Conservation (phyloP, 768 basidiomycete species). For the Macrolepiota fuliginosa region DNA sequence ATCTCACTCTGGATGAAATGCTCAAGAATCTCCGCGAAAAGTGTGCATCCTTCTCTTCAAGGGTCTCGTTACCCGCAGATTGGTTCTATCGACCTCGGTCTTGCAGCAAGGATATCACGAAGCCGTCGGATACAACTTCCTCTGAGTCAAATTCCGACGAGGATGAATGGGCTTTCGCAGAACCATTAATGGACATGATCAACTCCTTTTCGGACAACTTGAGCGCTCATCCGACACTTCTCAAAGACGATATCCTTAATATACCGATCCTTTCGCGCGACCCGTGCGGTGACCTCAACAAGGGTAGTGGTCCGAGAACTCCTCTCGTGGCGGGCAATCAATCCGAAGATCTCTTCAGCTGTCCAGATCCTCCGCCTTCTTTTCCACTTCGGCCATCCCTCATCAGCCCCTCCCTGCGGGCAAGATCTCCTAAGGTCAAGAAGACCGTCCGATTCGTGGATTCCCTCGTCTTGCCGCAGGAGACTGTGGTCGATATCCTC, state of each 20-base stretch:
- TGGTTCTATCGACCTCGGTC: constrained; percentile 7
- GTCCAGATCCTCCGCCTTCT: background rate
- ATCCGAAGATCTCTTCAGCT: background rate
- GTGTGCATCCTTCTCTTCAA: constrained; percentile 4
- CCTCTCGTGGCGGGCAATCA: background rate
- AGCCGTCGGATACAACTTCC: constrained; percentile 4
- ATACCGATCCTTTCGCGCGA: background rate
- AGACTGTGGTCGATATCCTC: background rate
- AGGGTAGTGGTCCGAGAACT: background rate
- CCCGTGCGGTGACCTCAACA: background rate
- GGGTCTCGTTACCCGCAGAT: constrained; percentile 3
- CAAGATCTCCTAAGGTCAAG: background rate
- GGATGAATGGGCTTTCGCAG: constrained; percentile 6
- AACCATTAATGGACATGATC: constrained; percentile 7
- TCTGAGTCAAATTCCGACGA: background rate
- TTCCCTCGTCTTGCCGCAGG: background rate
- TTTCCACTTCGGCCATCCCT: background rate
- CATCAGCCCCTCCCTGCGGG: background rate
- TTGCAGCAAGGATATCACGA: background rate
- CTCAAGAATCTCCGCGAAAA: constrained; percentile 6
- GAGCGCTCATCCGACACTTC: background rate
- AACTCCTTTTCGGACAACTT: background rate
- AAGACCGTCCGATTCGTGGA: constrained; percentile 9
- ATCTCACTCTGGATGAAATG: background rate
- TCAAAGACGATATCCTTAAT: background rate